phyloP scores from a whole-genome alignment of 768 basidiomycete species.

The Boletellus ananiceps region DNA sequence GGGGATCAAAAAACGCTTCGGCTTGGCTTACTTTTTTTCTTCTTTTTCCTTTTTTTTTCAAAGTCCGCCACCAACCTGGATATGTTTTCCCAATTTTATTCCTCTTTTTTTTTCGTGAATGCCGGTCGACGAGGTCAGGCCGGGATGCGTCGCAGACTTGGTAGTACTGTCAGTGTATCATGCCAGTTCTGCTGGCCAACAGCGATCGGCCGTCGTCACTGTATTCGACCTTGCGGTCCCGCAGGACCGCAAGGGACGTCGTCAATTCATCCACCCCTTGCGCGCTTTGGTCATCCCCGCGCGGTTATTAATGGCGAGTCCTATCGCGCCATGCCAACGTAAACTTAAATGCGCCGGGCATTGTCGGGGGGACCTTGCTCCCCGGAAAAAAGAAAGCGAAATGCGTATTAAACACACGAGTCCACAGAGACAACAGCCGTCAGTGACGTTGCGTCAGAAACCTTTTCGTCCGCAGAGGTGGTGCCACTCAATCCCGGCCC shows the following conservation, averaged over 20 bases:
- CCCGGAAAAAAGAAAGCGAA: neutral
- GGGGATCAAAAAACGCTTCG: constrained; percentile 35
- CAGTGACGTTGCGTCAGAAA: constrained; percentile 9
- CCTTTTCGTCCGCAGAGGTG: constrained; percentile 22
- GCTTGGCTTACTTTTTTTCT: constrained; percentile 16
- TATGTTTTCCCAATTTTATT: constrained; percentile 16
- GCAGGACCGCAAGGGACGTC: constrained; percentile 17
- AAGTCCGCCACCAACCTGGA: constrained; percentile 25
- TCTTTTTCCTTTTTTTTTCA: constrained; percentile 36
- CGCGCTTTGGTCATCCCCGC: constrained; percentile 18
- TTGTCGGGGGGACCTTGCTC: constrained; percentile 10
- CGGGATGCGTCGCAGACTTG: no score
- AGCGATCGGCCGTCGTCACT: constrained; percentile 9
- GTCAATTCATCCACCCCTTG: constrained; percentile 23
- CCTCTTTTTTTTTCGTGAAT: constrained; percentile 21
- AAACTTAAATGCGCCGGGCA: constrained; percentile 4
- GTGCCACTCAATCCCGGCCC: constrained; percentile 6
- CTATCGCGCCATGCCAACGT: constrained; percentile 9
- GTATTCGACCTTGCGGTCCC: constrained; percentile 12
- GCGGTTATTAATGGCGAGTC: constrained; percentile 1
- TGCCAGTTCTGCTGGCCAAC: neutral
- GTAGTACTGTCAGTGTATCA: no score
- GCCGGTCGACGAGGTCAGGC: constrained; percentile 11
- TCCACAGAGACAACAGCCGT: constrained; percentile 22
- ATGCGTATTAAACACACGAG: constrained; percentile 15